Conservation (phyloP, 495 filamentous ascomycete genomes). For the Xylaria grammica region DNA sequence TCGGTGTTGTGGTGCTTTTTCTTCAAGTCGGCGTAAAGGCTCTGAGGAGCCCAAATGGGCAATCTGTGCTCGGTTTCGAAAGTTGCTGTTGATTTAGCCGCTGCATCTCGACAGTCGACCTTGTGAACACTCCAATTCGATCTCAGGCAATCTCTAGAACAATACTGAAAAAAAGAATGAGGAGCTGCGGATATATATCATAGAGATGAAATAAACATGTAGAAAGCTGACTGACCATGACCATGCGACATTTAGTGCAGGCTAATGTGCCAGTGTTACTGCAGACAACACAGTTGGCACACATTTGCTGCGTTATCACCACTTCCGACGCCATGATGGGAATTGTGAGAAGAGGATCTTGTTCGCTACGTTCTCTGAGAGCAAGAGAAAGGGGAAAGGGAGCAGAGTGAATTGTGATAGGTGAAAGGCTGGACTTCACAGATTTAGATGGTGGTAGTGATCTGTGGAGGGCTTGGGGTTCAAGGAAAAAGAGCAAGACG, state of each 20-base stretch:
- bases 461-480: no score
- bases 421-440: no score
- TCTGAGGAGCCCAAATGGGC: constrained; percentile 11
- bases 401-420: neutral
- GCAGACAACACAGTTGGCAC: neutral
- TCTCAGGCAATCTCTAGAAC: neutral
- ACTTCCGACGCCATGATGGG: constrained; percentile 10
- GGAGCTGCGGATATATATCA: no score
- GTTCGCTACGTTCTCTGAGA: neutral
- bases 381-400: neutral
- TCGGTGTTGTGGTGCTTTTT: neutral
- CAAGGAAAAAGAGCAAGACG: no score
- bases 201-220: neutral
- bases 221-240: neutral
- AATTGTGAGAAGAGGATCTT: neutral
- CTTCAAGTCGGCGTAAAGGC: neutral
- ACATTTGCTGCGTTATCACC: neutral
- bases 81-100: neutral
- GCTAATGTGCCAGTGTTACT: neutral
- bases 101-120: neutral
- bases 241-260: neutral
- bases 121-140: neutral
- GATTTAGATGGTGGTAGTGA: no score
- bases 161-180: neutral
- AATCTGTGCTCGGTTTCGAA: constrained; percentile 8